A percentile compares a stretch with the other conserved stretches of the same genome.
Conservation (phyloP, 2,329 filamentous ascomycete species). For the Tolypocladium inflatum region DNA sequence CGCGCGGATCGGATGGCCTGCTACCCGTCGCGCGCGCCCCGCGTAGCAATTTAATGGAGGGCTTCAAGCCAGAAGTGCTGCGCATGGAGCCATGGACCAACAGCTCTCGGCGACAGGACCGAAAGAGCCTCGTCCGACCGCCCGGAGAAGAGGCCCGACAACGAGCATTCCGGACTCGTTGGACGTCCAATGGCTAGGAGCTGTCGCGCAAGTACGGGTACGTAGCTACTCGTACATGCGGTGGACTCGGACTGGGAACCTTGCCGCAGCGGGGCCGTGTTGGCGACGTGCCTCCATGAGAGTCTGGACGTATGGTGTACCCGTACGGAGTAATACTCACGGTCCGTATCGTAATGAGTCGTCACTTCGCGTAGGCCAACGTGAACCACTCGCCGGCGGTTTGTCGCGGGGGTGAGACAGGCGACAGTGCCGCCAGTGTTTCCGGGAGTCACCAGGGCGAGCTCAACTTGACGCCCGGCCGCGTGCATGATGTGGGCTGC, state of each 20-base stretch:
- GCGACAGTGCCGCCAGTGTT: too few relatives aligned
- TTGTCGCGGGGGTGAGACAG: neutral
- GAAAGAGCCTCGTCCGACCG: neutral
- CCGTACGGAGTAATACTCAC: too few relatives aligned
- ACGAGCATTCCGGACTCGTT: neutral
- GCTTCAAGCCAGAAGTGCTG: neutral
- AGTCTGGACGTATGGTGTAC: neutral
- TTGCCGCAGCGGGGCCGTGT: neutral
- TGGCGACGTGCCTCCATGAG: neutral
- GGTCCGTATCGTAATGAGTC: neutral
- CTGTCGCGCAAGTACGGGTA: neutral
- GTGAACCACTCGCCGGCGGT: neutral
- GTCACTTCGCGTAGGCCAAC: neutral
- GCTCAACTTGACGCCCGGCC: neutral
- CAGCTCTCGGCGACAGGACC: neutral
- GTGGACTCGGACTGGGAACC: neutral
- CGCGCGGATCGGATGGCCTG: neutral
- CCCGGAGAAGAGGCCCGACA: neutral
- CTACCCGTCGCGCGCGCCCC: neutral
- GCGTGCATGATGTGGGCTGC: neutral
- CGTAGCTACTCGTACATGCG: too few relatives aligned
- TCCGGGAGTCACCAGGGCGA: neutral
- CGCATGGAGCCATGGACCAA: neutral
- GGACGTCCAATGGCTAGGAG: neutral
- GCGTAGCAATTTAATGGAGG: too few relatives aligned